These are phyloP conservation scores for Penicillium griseofulvum DNA, from an alignment of 2,329 filamentous ascomycete genomes.

Conservation along the genomic window DNA sequence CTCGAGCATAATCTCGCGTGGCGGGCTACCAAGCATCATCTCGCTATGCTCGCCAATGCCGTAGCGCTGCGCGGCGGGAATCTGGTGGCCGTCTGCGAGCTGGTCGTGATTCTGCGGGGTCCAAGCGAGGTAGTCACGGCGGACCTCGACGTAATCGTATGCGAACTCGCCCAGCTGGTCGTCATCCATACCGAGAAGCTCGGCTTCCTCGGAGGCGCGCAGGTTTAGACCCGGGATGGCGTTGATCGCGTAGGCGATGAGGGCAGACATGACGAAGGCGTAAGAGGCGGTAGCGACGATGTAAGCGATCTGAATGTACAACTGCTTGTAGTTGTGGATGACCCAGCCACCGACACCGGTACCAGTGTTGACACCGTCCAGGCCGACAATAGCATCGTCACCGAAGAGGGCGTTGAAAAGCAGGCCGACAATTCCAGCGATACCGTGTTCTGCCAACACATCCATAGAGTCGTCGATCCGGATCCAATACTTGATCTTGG, in stretches of 20 bases:
- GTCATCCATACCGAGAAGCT: constrained; percentile 63
- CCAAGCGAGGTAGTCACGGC: constrained; percentile 52
- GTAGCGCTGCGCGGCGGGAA: constrained; percentile 59
- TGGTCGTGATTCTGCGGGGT: constrained; percentile 47
- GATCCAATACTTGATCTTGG: constrained; percentile 77
- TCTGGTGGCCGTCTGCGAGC: constrained; percentile 49
- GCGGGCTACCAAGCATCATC: constrained; percentile 59
- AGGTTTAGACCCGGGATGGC: constrained; percentile 68
- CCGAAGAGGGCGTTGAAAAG: constrained; percentile 75
- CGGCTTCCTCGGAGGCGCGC: constrained; percentile 64
- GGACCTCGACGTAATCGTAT: constrained; percentile 53
- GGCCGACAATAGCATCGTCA: constrained; percentile 68
- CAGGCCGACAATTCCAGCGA: constrained; percentile 80
- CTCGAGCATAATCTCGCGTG: constrained; percentile 26
- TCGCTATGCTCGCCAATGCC: constrained; percentile 60
- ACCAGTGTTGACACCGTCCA: constrained; percentile 63
- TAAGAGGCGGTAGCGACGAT: constrained; percentile 64
- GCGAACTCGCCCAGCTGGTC: constrained; percentile 53
- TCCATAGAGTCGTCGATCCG: constrained; percentile 85
- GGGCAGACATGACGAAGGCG: constrained; percentile 64
- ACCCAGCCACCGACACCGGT: constrained; percentile 62
- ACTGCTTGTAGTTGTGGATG: constrained; percentile 67
- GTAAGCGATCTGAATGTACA: constrained; percentile 70
- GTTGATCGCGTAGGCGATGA: constrained; percentile 70
- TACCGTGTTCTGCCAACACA: constrained; percentile 84